phyloP scores from a whole-genome alignment of 2,329 filamentous ascomycete species.

The Aspergillus flavus region DNA sequence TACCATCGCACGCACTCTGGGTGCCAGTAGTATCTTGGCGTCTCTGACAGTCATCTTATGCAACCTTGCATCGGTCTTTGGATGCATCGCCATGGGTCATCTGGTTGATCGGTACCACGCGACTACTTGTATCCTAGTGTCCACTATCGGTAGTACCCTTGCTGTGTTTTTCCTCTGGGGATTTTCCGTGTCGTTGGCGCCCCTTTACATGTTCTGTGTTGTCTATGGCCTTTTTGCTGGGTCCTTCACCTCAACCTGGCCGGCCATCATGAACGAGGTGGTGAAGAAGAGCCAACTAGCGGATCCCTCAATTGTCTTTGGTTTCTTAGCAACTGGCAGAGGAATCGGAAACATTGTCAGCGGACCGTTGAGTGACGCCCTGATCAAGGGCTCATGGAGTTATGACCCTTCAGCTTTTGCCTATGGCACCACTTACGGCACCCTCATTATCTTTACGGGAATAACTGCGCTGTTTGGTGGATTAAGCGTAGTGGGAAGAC shows the following conservation, averaged over 20 bases:
- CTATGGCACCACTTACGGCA: constrained; percentile 32
- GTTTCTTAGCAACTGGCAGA: constrained; percentile 51
- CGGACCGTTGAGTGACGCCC: constrained; percentile 54
- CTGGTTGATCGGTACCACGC: constrained; percentile 47
- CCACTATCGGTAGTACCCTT: constrained; percentile 43
- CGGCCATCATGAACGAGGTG: constrained; percentile 49
- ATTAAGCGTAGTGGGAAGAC: neutral
- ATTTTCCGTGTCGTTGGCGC: constrained; percentile 45
- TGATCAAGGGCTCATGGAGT: constrained; percentile 26
- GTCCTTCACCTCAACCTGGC: constrained; percentile 48
- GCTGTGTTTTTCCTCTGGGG: constrained; percentile 54
- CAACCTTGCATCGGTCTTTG: constrained; percentile 36
- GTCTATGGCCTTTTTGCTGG: constrained; percentile 52
- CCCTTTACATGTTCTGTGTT: constrained; percentile 45
- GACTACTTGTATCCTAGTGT: constrained; percentile 45
- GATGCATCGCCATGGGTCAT: constrained; percentile 37
- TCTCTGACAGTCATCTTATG: constrained; percentile 36
- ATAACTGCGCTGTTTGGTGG: constrained; percentile 10
- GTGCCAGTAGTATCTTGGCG: constrained; percentile 22
- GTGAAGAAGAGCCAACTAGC: constrained; percentile 37
- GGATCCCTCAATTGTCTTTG: constrained; percentile 54
- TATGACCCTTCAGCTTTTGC: constrained; percentile 22
- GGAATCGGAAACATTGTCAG: constrained; percentile 55
- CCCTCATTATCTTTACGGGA: constrained; percentile 34
- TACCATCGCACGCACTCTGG: constrained; percentile 38